Evolutionary conservation across 2,329 filamentous ascomycete genomes (phyloP).

Genomic region (Colletotrichum brevisporum): DNA sequence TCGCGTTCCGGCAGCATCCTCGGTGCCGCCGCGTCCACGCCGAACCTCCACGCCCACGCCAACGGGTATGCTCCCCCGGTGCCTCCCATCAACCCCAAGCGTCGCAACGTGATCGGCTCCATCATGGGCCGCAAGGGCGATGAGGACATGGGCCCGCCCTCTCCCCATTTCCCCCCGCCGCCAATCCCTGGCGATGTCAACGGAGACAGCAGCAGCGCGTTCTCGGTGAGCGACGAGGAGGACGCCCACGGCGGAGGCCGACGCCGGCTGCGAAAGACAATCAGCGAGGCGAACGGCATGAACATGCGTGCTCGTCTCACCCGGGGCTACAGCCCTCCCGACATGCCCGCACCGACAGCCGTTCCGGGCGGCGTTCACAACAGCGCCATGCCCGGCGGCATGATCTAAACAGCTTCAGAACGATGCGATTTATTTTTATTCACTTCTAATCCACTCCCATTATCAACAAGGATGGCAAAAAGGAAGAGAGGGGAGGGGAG

Average conservation of each 20-base stretch:
- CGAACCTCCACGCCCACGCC: constrained; percentile 51
- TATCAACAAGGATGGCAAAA: constrained; percentile 23
- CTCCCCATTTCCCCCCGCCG: constrained; percentile 48
- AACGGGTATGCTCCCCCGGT: constrained; percentile 61
- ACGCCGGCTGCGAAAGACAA: constrained; percentile 59
- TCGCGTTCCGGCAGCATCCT: constrained; percentile 54
- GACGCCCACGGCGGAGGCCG: constrained; percentile 51
- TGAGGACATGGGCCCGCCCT: constrained; percentile 49
- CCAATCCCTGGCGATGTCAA: constrained; percentile 1
- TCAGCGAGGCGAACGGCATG: constrained; percentile 56
- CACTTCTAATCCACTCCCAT: constrained; percentile 15
- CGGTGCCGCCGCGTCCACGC: constrained; percentile 50
- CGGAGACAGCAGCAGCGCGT: constrained; percentile 45
- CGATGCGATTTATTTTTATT: background rate
- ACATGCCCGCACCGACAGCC: constrained; percentile 47
- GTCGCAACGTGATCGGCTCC: constrained; percentile 60
- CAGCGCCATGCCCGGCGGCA: constrained; percentile 56
- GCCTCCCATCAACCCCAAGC: constrained; percentile 72
- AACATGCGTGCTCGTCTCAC: constrained; percentile 46
- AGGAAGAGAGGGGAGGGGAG: constrained; percentile 11
- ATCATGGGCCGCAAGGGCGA: constrained; percentile 54
- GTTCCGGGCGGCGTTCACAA: constrained; percentile 47
- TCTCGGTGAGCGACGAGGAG: constrained; percentile 57
- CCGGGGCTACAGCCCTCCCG: constrained; percentile 45
- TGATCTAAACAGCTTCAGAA: constrained; percentile 56